Base-by-base conservation (phyloP, 78 protist genomes). In the Anaeramoeba flamelloides region DNA sequence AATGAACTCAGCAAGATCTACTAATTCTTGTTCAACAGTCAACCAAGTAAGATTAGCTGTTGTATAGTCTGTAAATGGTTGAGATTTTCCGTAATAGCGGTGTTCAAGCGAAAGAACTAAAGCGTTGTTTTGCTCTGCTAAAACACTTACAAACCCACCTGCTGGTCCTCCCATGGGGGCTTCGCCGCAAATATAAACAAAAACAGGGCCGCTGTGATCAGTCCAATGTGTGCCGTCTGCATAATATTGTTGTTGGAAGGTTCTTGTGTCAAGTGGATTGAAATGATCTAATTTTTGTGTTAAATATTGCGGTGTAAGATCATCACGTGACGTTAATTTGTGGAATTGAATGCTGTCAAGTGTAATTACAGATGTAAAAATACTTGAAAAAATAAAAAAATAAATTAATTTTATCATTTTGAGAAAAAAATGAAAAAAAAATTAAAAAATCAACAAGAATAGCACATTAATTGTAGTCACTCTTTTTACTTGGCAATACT, bases 41-140 rank as follows among this genome's bases (percentile, higher is more conserved):
- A 91, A 80, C 39, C 38, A 91, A 33, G 79, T 40, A n/a, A 91
- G 79, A 39, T 88, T 88, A 38, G 82, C 88, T 1, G 86, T 76
- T 31, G 87, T 40, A 1, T 81, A 36, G n/a, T 82, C 82, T 32
- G 33, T 32, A n/a, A 78, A 78, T 34, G 94, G 94, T 4, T 82
- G 39, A 30, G 91, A 83, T 12, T 74, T 83, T 36, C 94, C 94
- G 80, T 91, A 91, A 76, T 83, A 91, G 36, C 94, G 77, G 41
- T 91, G 94, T 75, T 91, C 94, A 1, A 91, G 77, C 12, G 89
- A 84, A 0, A 89, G 89, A 77, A 91, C 76, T 75, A 82, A 39
- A 2, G 81, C 84, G 8, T 64, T 64, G 22, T 79, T 65, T 36
- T 78, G 41, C 77, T 84, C 2, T 2, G 87, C 87, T 1, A 84